These are phyloP conservation scores for Adansonia grandidieri DNA, from an alignment of 441 rosid species.

Conservation along the genomic window DNA sequence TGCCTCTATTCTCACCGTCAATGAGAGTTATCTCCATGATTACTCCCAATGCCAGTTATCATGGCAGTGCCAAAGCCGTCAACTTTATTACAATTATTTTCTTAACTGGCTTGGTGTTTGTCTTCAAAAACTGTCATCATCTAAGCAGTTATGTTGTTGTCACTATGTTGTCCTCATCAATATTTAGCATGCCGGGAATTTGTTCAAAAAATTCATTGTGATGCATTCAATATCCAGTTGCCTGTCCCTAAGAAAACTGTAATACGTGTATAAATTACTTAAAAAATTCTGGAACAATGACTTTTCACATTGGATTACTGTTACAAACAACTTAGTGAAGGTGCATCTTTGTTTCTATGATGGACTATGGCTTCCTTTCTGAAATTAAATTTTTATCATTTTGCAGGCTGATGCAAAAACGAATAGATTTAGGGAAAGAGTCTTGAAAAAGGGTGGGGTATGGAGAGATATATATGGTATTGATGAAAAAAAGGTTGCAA, in stretches of 20 bases:
- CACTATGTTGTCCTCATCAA: constrained; percentile 15
- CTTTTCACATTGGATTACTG: background rate
- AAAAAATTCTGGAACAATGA: background rate
- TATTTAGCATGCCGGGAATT: background rate
- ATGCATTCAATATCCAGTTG: background rate
- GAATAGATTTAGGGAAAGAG: constrained; percentile 85
- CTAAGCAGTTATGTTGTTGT: background rate
- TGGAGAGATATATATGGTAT: constrained; percentile 94
- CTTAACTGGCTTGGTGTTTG: background rate
- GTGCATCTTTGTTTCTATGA: background rate
- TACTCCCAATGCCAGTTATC: background rate
- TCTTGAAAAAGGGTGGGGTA: constrained; percentile 81
- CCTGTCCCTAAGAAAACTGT: background rate
- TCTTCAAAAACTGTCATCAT: background rate
- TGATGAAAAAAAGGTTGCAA: constrained; percentile 95
- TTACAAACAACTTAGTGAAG: background rate
- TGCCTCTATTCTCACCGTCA: background rate
- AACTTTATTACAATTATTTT: constrained; percentile 12
- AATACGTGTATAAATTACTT: background rate
- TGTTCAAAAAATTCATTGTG: background rate
- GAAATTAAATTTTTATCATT: constrained; percentile 22
- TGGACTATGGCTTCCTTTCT: constrained; percentile 7
- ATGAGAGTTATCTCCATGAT: background rate
- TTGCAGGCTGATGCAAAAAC: constrained; percentile 98
- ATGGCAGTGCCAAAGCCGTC: background rate